phyloP scores from a whole-genome alignment of 495 filamentous ascomycete species.

The Penicillium bialowiezense region DNA sequence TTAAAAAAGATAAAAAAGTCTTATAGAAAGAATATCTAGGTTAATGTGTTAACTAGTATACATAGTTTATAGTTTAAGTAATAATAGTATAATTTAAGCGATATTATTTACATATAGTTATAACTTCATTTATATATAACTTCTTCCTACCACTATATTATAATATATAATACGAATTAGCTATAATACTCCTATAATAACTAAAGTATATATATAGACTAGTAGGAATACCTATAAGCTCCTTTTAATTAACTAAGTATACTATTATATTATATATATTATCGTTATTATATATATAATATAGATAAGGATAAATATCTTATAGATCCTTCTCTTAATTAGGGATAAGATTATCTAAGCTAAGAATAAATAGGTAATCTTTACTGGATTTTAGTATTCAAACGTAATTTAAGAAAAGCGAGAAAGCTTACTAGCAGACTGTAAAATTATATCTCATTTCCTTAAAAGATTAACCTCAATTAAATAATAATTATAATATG shows the following conservation, averaged over 20 bases:
- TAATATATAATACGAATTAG: slow-evolving; percentile 10
- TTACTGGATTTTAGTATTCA: background rate
- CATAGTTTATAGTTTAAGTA: slow-evolving; percentile 26
- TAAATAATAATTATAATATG: slow-evolving; percentile 11
- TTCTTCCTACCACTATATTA: slow-evolving; percentile 12
- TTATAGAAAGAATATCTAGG: slow-evolving; percentile 20
- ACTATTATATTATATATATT: slow-evolving; percentile 8
- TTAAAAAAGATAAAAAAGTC: slow-evolving; percentile 25
- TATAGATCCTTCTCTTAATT: slow-evolving; percentile 17
- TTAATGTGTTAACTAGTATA: slow-evolving; percentile 28
- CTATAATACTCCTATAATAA: slow-evolving; percentile 5
- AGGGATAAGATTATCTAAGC: slow-evolving; percentile 15
- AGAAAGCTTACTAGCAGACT: slow-evolving; percentile 12
- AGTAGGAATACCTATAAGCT: background rate
- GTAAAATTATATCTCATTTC: slow-evolving; percentile 10
- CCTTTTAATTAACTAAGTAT: background rate
- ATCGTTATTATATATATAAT: slow-evolving; percentile 11
- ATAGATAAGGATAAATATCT: slow-evolving; percentile 21
- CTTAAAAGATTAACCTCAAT: slow-evolving; percentile 1
- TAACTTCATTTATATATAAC: slow-evolving; percentile 4
- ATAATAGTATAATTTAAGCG: slow-evolving; percentile 11
- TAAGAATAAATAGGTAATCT: slow-evolving; percentile 14
- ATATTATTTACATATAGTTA: slow-evolving; percentile 3
- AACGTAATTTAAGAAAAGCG: background rate
- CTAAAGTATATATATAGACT: slow-evolving; percentile 1